These are phyloP conservation scores for Acanthamoeba rhysodes DNA, from an alignment of 208 protist genomes.

Conservation along the genomic window DNA sequence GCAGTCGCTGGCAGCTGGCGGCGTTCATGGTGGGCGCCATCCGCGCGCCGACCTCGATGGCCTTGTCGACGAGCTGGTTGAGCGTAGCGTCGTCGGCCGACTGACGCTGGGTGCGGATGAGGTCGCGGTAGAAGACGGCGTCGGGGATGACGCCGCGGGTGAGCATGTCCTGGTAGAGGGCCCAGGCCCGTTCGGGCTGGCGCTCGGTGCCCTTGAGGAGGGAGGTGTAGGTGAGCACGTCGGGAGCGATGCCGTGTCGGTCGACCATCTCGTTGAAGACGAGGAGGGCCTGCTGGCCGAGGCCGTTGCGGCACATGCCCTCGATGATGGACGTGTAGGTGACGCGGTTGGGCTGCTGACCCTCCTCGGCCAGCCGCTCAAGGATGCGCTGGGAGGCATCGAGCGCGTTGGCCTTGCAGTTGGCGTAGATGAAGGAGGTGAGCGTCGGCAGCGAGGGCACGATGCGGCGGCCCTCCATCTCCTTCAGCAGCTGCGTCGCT, in stretches of 20 bases:
- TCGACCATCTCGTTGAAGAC: constrained; percentile 30
- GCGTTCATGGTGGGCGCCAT: not conserved
- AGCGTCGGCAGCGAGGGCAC: not conserved
- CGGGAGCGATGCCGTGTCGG: not conserved
- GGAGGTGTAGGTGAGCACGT: constrained; percentile 21
- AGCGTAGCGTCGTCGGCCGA: not conserved
- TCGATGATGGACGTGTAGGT: constrained; percentile 38
- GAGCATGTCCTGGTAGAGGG: constrained; percentile 31
- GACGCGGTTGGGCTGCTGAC: constrained; percentile 25
- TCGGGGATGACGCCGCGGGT: not conserved
- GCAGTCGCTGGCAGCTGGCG: not conserved
- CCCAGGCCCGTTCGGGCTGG: not conserved
- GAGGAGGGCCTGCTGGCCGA: not conserved
- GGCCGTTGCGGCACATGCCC: constrained; percentile 12
- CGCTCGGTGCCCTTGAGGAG: not conserved
- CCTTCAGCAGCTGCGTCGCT: not conserved
- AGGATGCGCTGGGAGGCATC: constrained; percentile 2
- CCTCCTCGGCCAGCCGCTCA: not conserved
- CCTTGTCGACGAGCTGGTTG: constrained; percentile 15
- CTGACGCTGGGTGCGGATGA: not conserved
- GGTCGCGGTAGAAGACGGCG: constrained; percentile 6
- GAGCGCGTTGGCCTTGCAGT: constrained; percentile 40
- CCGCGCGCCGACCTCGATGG: not conserved
- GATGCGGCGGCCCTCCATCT: constrained; percentile 29
- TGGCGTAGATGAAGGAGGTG: constrained; percentile 29